These are phyloP conservation scores for Monilinia fructigena DNA, from an alignment of 2,329 filamentous ascomycete species.

Conservation along the genomic window DNA sequence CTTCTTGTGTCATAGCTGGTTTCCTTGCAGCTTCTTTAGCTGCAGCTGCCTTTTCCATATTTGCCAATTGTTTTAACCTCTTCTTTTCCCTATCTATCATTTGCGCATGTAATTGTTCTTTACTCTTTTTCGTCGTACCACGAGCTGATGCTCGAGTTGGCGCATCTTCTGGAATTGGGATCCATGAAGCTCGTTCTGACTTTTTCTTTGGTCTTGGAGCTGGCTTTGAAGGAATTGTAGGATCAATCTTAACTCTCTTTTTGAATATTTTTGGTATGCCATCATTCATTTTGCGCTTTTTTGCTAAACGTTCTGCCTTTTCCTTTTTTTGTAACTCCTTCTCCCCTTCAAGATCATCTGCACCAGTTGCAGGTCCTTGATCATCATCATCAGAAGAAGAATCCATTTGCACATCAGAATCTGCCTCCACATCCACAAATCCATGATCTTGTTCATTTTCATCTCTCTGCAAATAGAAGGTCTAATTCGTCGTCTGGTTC, in stretches of 20 bases:
- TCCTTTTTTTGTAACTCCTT: slow-evolving; percentile 78
- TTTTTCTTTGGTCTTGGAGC: slow-evolving; percentile 60
- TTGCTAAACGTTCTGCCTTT: slow-evolving; percentile 63
- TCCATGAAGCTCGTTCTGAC: slow-evolving; percentile 68
- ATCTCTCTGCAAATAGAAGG: slow-evolving; percentile 71
- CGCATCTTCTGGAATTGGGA: slow-evolving; percentile 61
- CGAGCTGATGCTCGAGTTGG: slow-evolving; percentile 62
- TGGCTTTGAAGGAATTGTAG: slow-evolving; percentile 44
- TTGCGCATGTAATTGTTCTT: slow-evolving; percentile 60
- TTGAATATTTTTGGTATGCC: slow-evolving; percentile 68
- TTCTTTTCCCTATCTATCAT: slow-evolving; percentile 71
- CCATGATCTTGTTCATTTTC: slow-evolving; percentile 59
- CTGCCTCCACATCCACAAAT: slow-evolving; percentile 65
- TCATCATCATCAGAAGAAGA: slow-evolving; percentile 83
- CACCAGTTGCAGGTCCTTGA: slow-evolving; percentile 58
- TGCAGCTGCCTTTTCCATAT: slow-evolving; percentile 60
- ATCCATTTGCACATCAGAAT: slow-evolving; percentile 81
- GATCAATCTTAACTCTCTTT: slow-evolving; percentile 75
- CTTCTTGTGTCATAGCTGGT: slow-evolving; percentile 83
- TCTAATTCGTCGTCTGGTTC: slow-evolving; percentile 62
- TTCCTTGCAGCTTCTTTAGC: slow-evolving; percentile 69
- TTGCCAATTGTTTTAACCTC: slow-evolving; percentile 66
- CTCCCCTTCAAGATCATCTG: slow-evolving; percentile 75
- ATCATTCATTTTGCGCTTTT: slow-evolving; percentile 80
- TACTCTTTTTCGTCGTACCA: slow-evolving; percentile 60